Base-by-base conservation (phyloP, 2,329 filamentous ascomycete genomes). In the Microcyclospora pomicola region DNA sequence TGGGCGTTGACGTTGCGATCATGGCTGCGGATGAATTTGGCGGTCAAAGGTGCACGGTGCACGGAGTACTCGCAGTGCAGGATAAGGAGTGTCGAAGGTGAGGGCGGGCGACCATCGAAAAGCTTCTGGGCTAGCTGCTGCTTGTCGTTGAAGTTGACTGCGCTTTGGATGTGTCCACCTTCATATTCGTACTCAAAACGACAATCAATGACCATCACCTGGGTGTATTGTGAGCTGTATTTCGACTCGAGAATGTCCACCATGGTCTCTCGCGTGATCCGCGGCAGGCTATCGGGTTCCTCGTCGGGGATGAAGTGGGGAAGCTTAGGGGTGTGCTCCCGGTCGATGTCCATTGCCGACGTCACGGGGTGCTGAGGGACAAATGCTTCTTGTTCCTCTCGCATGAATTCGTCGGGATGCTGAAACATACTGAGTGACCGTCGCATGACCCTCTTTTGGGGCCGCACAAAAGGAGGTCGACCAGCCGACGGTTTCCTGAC, bases 61-160 rank as follows among this genome's bases (percentile, higher is more conserved):
- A 85, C 88, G 27, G 91, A 96, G 64, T 96, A 98, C 64, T 98
- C 91, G 73, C 91, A 98, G 65, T 98, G 91, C 52, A 98, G 84
- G 49, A 98, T 78, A 44, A 98, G 64, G 9, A 95, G 69, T 0
- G 86, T 91, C 48, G 77, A 80, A 35, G 79, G 73, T 34, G 73
- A 65, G 52, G 79, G 75, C 13, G 71, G 69, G 15, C 67, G 70
- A 24, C 59, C 50, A 19, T 59, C 50, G 59, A 98, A 94, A 35
- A 98, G 73, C 49, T 87, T 77, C 39, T 69, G 69, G 7, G 85
- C 77, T 41, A 98, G 70, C 43, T 82, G 66, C 53, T 98, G 88
- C 63, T 95, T 95, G 66, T 95, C 85, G 63, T 94, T 96, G 68
- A 86, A 91, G 67, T 98, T 98, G 63, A 94, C 70, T 32, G 91